These are phyloP conservation scores for Calonectria pauciramosa DNA, from an alignment of 2,329 filamentous ascomycete genomes.

Conservation along the genomic window DNA sequence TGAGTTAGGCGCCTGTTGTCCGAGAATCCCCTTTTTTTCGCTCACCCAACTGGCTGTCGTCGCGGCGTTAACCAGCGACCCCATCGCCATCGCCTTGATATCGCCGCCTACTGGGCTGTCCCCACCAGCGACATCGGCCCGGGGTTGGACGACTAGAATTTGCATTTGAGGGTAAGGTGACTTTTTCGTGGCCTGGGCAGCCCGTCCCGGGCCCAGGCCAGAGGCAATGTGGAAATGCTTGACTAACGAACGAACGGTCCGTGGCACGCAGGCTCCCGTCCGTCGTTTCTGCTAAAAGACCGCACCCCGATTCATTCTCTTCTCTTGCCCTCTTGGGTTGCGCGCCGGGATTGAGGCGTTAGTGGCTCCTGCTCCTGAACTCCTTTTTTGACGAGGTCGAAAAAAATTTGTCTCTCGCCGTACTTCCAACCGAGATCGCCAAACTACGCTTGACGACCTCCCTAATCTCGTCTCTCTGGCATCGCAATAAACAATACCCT, in stretches of 20 bases:
- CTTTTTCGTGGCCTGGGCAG: not conserved
- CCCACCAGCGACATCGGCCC: slow-evolving; percentile 30
- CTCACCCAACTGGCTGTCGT: not conserved
- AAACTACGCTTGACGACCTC: not conserved
- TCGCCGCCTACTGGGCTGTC: slow-evolving; percentile 2
- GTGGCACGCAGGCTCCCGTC: slow-evolving; percentile 7
- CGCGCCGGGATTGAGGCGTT: not conserved
- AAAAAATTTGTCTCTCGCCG: not conserved
- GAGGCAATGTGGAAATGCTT: not conserved
- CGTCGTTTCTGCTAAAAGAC: slow-evolving; percentile 12
- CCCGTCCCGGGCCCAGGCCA: not conserved
- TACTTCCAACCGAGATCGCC: slow-evolving; percentile 3
- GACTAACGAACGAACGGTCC: slow-evolving; percentile 8
- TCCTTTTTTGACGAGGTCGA: not conserved
- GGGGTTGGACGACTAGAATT: not conserved
- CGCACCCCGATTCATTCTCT: slow-evolving; percentile 8
- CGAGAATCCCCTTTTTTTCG: slow-evolving; percentile 14
- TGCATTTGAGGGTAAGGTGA: slow-evolving; percentile 28
- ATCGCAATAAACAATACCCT: slow-evolving; percentile 9
- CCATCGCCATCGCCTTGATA: not conserved
- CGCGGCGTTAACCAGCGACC: not conserved
- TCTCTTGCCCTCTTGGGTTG: not conserved
- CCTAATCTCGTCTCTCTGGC: slow-evolving; percentile 9
- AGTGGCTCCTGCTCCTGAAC: not conserved
- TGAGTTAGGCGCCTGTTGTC: slow-evolving; percentile 16